A percentile compares a stretch with the other conserved stretches of the same genome.
These are phyloP conservation scores for Phialophora tarda DNA, from an alignment of 2,329 filamentous ascomycete species.

Conservation along the genomic window DNA sequence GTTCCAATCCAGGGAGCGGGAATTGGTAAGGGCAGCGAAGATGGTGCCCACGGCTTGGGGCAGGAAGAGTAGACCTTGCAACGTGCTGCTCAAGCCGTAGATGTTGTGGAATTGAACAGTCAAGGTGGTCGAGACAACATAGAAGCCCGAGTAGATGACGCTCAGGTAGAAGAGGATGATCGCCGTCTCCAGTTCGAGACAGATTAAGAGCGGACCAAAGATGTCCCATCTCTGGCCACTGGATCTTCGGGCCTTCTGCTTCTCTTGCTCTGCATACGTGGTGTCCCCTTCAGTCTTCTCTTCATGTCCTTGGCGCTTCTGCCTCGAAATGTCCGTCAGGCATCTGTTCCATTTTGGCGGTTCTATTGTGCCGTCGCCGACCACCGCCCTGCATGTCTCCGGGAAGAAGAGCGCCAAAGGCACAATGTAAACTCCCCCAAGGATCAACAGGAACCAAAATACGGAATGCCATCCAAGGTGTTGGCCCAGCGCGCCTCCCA, in stretches of 20 bases:
- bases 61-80: constrained; percentile 48
- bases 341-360: constrained; percentile 46
- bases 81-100: constrained; percentile 54
- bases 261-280: neutral
- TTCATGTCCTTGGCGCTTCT: constrained; percentile 10
- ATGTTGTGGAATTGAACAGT: constrained; percentile 47
- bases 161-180: constrained; percentile 58
- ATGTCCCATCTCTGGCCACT: constrained; percentile 28
- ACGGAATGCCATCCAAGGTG: constrained; percentile 58
- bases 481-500: constrained; percentile 56
- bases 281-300: neutral
- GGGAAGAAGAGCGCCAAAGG: constrained; percentile 43
- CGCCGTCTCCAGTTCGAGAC: constrained; percentile 52
- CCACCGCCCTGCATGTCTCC: constrained; percentile 46
- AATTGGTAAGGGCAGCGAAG: constrained; percentile 36
- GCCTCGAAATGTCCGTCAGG: constrained; percentile 30
- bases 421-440: constrained; percentile 44
- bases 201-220: constrained; percentile 48
- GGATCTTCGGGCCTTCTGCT: constrained; percentile 4
- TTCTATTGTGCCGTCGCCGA: constrained; percentile 48
- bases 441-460: constrained; percentile 62
- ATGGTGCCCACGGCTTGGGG: constrained; percentile 39
- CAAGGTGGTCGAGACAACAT: constrained; percentile 50
- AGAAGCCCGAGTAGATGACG: constrained; percentile 57
- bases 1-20: constrained; percentile 46